Evolutionary conservation across 1,284 basidiomycete genomes (phyloP).

Genomic region (Neolentinus lepideus): DNA sequence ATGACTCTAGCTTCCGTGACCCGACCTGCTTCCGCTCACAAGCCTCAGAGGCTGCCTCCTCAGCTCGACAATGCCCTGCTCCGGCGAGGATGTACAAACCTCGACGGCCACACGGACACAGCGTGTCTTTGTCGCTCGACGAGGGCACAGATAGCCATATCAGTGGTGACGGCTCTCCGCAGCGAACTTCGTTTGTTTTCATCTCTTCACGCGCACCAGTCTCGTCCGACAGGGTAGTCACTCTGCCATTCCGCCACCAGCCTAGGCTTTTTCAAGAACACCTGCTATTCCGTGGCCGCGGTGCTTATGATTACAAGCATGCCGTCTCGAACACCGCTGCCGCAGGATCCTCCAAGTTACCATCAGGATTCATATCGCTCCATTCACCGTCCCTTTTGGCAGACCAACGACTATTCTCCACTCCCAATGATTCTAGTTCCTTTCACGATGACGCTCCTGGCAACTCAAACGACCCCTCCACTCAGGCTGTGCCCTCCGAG

Average conservation of each 20-base stretch:
- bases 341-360: background rate
- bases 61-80: background rate
- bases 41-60: no score
- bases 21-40: no score
- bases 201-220: slow-evolving; percentile 5
- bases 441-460: no score
- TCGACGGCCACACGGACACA: background rate
- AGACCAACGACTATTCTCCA: background rate
- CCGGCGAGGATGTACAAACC: background rate
- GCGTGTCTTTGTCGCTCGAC: background rate
- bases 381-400: background rate
- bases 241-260: background rate
- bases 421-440: background rate
- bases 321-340: background rate
- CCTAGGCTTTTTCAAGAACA: background rate
- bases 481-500: no score
- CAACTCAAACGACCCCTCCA: no score
- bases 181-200: slow-evolving; percentile 6
- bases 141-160: background rate
- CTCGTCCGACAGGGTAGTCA: background rate
- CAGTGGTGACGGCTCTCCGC: background rate
- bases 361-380: background rate
- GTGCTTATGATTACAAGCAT: background rate
- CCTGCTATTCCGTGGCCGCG: background rate
- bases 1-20: background rate